These are phyloP conservation scores for Grifola frondosa DNA, from an alignment of 1,284 basidiomycete species.

Conservation along the genomic window DNA sequence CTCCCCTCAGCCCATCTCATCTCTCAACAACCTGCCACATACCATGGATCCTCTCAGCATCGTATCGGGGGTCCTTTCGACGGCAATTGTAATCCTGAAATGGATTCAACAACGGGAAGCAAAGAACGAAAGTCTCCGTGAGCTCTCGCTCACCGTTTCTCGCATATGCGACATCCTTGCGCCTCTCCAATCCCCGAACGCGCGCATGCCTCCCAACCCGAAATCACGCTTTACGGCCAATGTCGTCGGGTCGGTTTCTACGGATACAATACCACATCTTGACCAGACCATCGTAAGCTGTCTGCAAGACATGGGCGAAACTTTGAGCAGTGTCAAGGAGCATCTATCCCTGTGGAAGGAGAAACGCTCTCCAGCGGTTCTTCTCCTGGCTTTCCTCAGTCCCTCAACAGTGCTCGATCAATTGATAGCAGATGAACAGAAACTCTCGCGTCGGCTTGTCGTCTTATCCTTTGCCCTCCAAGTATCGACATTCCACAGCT, in stretches of 20 bases:
- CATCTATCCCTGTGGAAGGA: constrained; percentile 5
- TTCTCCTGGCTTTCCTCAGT: constrained; percentile 6
- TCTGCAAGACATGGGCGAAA: constrained; percentile 9
- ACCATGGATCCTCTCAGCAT: constrained; percentile 6
- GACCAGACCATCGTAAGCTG: neutral
- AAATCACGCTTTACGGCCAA: neutral
- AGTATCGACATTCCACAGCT: neutral
- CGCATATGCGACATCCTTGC: constrained; percentile 4
- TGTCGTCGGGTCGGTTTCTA: neutral
- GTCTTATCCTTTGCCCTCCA: constrained; percentile 5
- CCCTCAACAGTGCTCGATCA: constrained; percentile 1
- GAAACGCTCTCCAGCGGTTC: neutral
- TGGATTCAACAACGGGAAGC: constrained; percentile 2
- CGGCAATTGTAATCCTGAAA: constrained; percentile 1
- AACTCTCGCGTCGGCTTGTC: constrained; percentile 1
- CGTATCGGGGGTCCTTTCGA: constrained; percentile 2
- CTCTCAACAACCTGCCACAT: no score
- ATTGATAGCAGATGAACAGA: constrained; percentile 5
- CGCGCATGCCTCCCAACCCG: neutral
- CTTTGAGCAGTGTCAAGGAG: constrained; percentile 4
- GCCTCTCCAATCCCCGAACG: constrained; percentile 2
- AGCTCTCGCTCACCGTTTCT: constrained; percentile 1
- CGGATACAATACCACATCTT: neutral
- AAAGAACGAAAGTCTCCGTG: constrained; percentile 1
- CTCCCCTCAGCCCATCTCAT: no score